Evolutionary conservation across 2,329 filamentous ascomycete species (phyloP), one percentile per base, ranked within the genome.

Genomic region (Cercospora sojina): DNA sequence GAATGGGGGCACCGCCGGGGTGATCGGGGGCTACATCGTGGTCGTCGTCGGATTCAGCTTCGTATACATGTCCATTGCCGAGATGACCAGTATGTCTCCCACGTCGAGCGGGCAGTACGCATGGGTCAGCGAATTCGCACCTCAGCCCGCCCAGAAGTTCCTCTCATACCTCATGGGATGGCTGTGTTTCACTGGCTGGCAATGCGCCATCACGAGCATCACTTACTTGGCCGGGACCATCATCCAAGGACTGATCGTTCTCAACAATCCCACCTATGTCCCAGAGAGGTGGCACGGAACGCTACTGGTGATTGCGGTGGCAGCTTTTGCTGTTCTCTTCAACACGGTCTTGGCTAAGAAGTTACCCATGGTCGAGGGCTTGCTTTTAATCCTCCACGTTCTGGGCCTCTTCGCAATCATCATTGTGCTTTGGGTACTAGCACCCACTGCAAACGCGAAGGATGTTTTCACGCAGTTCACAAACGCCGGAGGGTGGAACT

Each of bases 321-420:
- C 80, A n/a, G 47, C 72, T 43, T 66, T 80, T 56, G 71, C 73
- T 13, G 74, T 78, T 53, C 66, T 77, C 31, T 78, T 85, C 71
- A 86, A 85, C 67, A 79, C 79, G 0, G 74, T 80, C 18, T 76
- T 80, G 5, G 80, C 79, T 1, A 78, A 77, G 49, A 69, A 80
- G 2, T 74, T 86, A 2, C 83, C 83, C 1, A 75, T 79, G n/a
- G 75, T 85, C 31, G 84, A 86, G 72, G 81, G 80, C 0, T 69
- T 83, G 10, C 78, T 85, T 25, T 74, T 85, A 7, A 78, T 84
- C 27, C 72, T 86, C 4, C 84, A 86, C 64, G 76, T 85, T n/a
- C 72, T 82, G 12, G 84, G 84, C 3, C 83, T 85, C 71, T 83
- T 86, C 65, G 83, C 80, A 0, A 82, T 85, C 63, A 74, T 86